A percentile compares a stretch with the other conserved stretches of the same genome.
These are phyloP conservation scores for Pestalotiopsis sp. DNA, from an alignment of 2,329 filamentous ascomycete genomes.

Conservation along the genomic window DNA sequence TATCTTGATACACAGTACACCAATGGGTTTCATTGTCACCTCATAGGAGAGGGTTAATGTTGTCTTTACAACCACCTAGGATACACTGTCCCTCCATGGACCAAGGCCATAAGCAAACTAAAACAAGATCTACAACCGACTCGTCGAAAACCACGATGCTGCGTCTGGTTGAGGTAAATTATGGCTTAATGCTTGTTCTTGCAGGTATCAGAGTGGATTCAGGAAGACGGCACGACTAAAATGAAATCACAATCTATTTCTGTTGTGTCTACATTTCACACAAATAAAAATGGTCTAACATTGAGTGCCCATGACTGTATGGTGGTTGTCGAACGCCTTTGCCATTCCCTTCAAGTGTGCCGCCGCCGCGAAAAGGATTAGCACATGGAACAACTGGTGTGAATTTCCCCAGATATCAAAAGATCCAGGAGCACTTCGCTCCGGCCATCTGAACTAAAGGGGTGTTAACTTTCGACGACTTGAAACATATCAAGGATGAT, in stretches of 20 bases:
- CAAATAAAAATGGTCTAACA: constrained; percentile 35
- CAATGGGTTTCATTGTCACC: no score
- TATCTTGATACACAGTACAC: no score
- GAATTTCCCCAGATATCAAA: constrained; percentile 94
- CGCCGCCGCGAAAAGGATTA: constrained; percentile 81
- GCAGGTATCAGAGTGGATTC: no score
- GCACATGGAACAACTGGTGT: constrained; percentile 93
- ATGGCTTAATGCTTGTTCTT: no score
- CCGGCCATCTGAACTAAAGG: constrained; percentile 73
- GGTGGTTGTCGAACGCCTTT: constrained; percentile 85
- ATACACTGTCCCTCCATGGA: no score
- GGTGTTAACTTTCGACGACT: neutral
- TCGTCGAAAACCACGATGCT: no score
- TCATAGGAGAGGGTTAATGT: no score
- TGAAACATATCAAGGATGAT: neutral
- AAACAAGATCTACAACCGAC: no score
- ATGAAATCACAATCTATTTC: neutral
- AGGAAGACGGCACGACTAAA: neutral
- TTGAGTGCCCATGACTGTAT: constrained; percentile 58
- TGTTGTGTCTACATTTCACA: neutral
- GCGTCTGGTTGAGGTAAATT: no score
- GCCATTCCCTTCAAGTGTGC: constrained; percentile 81
- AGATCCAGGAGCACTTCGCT: constrained; percentile 73
- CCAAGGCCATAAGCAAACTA: no score
- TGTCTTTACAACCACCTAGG: no score